phyloP scores from a whole-genome alignment of 257 asterid genomes.

The Solanum rostratum region DNA sequence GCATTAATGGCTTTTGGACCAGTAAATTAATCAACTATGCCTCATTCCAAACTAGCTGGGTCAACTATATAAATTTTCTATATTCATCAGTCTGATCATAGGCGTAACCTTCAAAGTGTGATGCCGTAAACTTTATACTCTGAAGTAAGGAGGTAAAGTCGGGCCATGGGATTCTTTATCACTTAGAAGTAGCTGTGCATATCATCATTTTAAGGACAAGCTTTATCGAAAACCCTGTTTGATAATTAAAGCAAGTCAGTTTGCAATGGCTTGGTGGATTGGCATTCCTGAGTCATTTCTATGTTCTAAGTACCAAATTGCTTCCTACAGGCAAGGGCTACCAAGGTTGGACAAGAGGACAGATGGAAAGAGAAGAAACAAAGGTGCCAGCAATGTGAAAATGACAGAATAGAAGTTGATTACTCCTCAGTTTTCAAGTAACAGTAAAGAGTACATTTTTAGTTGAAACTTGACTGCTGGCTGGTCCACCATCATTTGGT shows the following conservation, averaged over 20 bases:
- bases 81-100: not conserved
- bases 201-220: not conserved
- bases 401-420: not conserved
- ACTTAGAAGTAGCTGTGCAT: not conserved
- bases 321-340: not conserved
- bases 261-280: not conserved
- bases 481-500: not conserved
- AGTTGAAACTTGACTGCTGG: not conserved
- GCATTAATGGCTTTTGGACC: not conserved
- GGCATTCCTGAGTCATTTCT: not conserved
- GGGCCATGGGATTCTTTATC: not conserved
- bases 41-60: not conserved
- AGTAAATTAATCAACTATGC: not conserved
- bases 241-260: not conserved
- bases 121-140: not conserved
- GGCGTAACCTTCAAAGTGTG: not conserved
- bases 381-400: not conserved
- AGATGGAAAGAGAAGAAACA: not conserved
- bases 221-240: not conserved
- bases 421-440: not conserved
- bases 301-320: not conserved
- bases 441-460: not conserved
- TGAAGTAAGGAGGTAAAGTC: not conserved
- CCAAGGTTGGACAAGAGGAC: not conserved
- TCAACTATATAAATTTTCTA: not conserved